A percentile compares a stretch with the other conserved stretches of the same genome.
These are phyloP conservation scores for Populus hybrid DNA, from an alignment of 441 rosid genomes.

Conservation along the genomic window DNA sequence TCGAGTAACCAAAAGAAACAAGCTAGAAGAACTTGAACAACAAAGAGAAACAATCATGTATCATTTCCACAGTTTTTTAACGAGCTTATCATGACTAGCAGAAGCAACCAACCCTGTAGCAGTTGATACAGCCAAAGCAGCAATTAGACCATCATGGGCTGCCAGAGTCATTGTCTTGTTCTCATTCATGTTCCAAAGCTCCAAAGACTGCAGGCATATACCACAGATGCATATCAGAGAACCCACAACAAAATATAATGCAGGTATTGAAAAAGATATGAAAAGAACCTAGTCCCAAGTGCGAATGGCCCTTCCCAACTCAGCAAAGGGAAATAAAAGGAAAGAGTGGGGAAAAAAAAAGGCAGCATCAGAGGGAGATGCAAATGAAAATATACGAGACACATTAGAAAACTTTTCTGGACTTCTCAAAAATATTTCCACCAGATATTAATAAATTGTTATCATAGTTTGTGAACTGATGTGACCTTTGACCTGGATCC, in stretches of 20 bases:
- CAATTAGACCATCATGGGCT: slow-evolving; percentile 71
- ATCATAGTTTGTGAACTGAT: not conserved
- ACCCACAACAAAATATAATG: not conserved
- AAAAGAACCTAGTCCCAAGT: not conserved
- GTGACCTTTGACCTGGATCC: not conserved
- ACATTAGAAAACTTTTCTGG: not conserved
- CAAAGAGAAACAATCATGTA: not conserved
- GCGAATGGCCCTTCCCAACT: not conserved
- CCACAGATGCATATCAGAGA: slow-evolving; percentile 11
- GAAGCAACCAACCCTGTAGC: slow-evolving; percentile 76
- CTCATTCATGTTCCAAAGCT: slow-evolving; percentile 86
- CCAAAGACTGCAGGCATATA: slow-evolving; percentile 60
- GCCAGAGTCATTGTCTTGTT: slow-evolving; percentile 64
- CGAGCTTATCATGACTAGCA: slow-evolving; percentile 73
- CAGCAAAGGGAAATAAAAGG: not conserved
- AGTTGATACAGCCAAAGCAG: slow-evolving; percentile 72
- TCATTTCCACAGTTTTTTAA: slow-evolving; percentile 94
- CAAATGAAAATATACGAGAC: not conserved
- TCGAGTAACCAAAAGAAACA: slow-evolving; percentile 12
- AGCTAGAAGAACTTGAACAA: slow-evolving; percentile 5
- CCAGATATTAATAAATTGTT: not conserved
- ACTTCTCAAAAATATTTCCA: not conserved
- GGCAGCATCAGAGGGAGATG: not conserved
- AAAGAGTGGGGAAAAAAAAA: not conserved
- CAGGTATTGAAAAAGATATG: not conserved